Evolutionary conservation across 768 basidiomycete genomes (phyloP), one percentile per base, ranked within the genome.

Genomic region (Phylloporus scabripes): DNA sequence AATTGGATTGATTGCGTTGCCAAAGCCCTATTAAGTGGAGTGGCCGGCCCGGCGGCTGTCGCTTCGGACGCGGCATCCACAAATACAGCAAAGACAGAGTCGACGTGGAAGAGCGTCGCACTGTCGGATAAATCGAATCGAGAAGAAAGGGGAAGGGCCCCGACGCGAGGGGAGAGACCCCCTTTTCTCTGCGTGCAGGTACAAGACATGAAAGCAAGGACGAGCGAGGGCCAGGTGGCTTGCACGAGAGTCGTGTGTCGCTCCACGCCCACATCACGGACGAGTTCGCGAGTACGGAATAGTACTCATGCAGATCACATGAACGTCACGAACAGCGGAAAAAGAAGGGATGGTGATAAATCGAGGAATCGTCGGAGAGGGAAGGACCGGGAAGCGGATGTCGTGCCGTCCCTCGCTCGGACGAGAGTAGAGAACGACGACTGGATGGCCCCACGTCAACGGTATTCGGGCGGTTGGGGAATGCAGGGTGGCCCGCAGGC

Each of bases 1-100:
- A 78, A 78, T n/a, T 88, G 86, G 86, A 67, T 87, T 20, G 81
- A 84, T 60, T 77, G 72, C 1, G 82, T 87, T n/a, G 74, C 83
- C 8, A 79, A 75, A 47, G 83, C 83, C 0, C 72, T 87, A 8
- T 68, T 82, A n/a, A 74, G 75, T 39, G 78, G 79, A 17, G 75
- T 75, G 3, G 61, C 69, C 31, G 77, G 72, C 4, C 43, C 59
- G 69, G 51, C 47, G 0, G 42, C 41, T 51, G 62, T 77, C 5
- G 74, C 48, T 33, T 52, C 59, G 49, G 52, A 57, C 46, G 42
- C 63, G 37, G 63, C 57, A 8, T 69, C 57, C 2, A 53, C 51
- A 23, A 50, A 45, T 48, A 59, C 59, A n/a, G 45, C n/a, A 12
- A 55, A 42, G 28, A 29, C 28, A 4, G 26, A 28, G 8, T 28